Evolutionary conservation across 2,329 filamentous ascomycete species (phyloP).

Genomic region (Penicillium sp.): DNA sequence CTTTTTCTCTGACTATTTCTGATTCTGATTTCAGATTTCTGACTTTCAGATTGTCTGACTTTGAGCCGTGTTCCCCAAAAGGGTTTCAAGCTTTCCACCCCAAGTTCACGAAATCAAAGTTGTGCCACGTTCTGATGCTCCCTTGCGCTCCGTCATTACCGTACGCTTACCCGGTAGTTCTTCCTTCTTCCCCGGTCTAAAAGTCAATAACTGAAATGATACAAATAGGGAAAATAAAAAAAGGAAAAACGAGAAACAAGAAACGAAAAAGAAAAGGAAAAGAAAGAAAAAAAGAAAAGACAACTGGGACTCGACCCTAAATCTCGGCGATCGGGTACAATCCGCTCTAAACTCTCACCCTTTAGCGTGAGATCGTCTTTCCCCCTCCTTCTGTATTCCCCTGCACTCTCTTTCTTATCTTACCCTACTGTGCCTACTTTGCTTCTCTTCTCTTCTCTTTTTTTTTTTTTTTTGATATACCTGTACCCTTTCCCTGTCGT

Average conservation of each 20-base stretch:
- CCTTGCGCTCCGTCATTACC: slow-evolving; percentile 4
- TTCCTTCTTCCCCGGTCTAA: slow-evolving; percentile 1
- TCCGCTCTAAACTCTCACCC: neutral
- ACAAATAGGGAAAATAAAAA: neutral
- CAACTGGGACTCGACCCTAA: slow-evolving; percentile 8
- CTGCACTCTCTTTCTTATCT: slow-evolving; percentile 1
- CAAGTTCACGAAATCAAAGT: neutral
- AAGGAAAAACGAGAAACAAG: neutral
- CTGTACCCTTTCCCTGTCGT: neutral
- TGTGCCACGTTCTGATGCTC: slow-evolving; percentile 15
- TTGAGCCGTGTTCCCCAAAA: neutral
- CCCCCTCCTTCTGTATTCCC: slow-evolving; percentile 1
- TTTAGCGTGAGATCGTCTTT: neutral
- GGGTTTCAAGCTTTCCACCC: neutral
- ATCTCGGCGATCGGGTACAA: slow-evolving; percentile 5
- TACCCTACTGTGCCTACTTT: neutral
- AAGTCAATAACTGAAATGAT: neutral
- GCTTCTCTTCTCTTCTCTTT: neutral
- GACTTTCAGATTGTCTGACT: neutral
- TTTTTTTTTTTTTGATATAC: neutral
- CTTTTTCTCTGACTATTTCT: neutral
- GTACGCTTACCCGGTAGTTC: neutral
- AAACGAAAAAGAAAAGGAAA: slow-evolving; percentile 2
- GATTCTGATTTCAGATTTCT: no score
- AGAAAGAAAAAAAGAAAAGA: slow-evolving; percentile 1